A percentile compares a stretch with the other conserved stretches of the same genome.
These are phyloP conservation scores for Jaapia argillacea DNA, from an alignment of 768 basidiomycete species.

Conservation along the genomic window DNA sequence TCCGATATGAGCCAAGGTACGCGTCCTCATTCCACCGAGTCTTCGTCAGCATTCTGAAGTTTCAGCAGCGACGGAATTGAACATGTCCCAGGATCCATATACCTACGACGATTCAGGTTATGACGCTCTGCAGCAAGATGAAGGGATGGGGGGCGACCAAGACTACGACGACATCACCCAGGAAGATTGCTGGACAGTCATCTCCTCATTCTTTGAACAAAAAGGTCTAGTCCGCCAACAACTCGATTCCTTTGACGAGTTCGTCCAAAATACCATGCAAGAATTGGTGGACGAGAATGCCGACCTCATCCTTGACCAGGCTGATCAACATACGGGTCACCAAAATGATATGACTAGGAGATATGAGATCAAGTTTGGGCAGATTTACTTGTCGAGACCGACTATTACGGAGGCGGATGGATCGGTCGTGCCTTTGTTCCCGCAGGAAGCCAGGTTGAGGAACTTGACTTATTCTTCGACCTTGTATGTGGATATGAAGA, in stretches of 20 bases:
- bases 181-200: constrained; percentile 93
- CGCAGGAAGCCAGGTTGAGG: constrained; percentile 90
- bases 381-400: constrained; percentile 93
- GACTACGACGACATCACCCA: constrained; percentile 78
- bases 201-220: constrained; percentile 92
- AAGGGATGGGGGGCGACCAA: too few species aligned
- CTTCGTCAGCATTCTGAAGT: too few species aligned
- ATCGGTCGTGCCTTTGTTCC: constrained; percentile 86
- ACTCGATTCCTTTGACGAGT: constrained; percentile 97
- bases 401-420: constrained; percentile 95
- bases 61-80: constrained; percentile 23
- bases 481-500: constrained; percentile 91
- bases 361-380: constrained; percentile 95
- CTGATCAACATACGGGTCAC: constrained; percentile 90
- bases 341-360: constrained; percentile 74
- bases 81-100: constrained; percentile 43
- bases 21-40: too few species aligned
- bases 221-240: constrained; percentile 98
- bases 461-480: constrained; percentile 97
- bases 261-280: constrained; percentile 99
- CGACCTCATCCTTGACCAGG: constrained; percentile 94
- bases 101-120: constrained; percentile 52
- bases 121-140: constrained; percentile 44
- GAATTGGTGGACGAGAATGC: constrained; percentile 95
- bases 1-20: too few species aligned